Conservation (phyloP, 2,329 filamentous ascomycete species). For the Ophiognomonia clavigignenti-juglandacearum region DNA sequence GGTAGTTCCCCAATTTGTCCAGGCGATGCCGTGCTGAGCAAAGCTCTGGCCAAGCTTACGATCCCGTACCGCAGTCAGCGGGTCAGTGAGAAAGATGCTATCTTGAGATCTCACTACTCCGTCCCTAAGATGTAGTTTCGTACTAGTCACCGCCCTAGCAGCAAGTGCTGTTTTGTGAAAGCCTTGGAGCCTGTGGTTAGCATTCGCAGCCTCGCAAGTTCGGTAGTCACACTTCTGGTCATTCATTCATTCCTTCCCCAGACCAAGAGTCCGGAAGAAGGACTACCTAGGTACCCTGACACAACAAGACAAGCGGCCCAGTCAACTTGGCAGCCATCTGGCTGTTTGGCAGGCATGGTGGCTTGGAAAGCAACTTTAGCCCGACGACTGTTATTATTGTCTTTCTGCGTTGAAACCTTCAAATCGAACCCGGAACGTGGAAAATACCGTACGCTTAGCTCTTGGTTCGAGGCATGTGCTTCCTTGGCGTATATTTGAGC, state of each 20-base stretch:
- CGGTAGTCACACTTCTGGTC: too few relatives aligned
- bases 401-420: neutral
- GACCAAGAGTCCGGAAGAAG: neutral
- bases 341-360: neutral
- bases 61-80: too few relatives aligned
- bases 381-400: neutral
- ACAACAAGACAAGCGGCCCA: neutral
- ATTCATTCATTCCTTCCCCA: neutral
- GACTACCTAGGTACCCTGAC: neutral
- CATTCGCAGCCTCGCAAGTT: neutral
- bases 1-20: too few relatives aligned
- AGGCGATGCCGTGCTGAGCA: neutral
- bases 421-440: too few relatives aligned
- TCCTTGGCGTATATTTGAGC: too few relatives aligned
- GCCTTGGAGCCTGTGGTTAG: too few relatives aligned
- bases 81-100: too few relatives aligned
- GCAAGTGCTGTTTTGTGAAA: too few relatives aligned
- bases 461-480: too few relatives aligned
- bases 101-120: neutral
- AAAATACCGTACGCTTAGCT: too few relatives aligned
- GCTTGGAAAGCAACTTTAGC: neutral
- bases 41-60: neutral
- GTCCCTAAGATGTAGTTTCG: neutral
- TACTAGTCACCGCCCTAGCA: too few relatives aligned
- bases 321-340: neutral